Evolutionary conservation across 331 rosid species (phyloP).

Genomic region (Cydonia oblonga): DNA sequence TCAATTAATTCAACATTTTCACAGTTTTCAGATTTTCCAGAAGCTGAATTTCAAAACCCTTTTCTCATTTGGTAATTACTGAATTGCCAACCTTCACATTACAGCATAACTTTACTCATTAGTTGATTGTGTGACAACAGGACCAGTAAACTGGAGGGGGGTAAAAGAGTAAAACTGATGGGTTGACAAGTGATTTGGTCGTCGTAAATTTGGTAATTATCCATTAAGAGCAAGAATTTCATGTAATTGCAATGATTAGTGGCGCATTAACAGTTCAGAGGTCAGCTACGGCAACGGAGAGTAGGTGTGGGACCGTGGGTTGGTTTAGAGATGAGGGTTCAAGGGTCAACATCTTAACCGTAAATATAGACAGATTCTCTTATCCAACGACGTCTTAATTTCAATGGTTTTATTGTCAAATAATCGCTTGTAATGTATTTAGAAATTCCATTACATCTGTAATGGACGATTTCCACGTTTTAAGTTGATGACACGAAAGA

Average conservation of each 20-base stretch:
- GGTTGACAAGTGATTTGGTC: neutral
- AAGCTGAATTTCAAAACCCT: neutral
- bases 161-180: neutral
- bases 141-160: neutral
- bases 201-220: neutral
- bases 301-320: neutral
- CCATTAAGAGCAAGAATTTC: constrained; percentile 2
- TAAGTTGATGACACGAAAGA: no score
- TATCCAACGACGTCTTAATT: no score
- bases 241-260: neutral
- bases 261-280: neutral
- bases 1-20: neutral
- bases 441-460: no score
- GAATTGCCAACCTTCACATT: neutral
- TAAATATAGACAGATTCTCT: no score
- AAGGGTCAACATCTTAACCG: neutral
- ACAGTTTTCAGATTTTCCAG: neutral
- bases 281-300: constrained; percentile 1
- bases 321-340: neutral
- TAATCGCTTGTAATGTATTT: no score
- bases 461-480: no score
- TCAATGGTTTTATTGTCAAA: no score
- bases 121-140: neutral
- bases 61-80: neutral
- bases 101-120: neutral